Evolutionary conservation across 331 rosid genomes (phyloP), one percentile per base, ranked within the genome.

Genomic region (Saraca asoca): DNA sequence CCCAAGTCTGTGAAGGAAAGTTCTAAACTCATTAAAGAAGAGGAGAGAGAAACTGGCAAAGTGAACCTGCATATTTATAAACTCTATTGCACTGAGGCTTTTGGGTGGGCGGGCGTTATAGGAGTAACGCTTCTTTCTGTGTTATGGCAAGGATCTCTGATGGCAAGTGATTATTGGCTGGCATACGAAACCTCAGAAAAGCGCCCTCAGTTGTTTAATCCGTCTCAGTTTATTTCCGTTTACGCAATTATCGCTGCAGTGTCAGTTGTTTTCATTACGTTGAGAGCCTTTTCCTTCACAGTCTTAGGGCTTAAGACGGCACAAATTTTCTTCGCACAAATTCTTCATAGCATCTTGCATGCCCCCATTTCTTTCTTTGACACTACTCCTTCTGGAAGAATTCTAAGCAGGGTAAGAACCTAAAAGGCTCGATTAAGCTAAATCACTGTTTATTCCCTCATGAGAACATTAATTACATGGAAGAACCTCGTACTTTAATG

Each of bases 331-430:
- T 91, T 91, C 86, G 20, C 75, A 5, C 83, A 80, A 74, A 91
- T 89, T 69, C 86, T 91, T 52, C 56, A 73, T 59, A 74, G 95
- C 85, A 82, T 91, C 78, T 76, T 89, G 55, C 98, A 83, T 80
- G 98, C 98, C 35, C 98, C 98, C 69, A 89, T 91, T 92, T 80
- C 98, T 59, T 91, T 91, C 81, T 91, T 89, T 29, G 98, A 91
- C 72, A 88, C 98, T 11, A 91, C 98, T 15, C 98, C 98, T 69
- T 91, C 98, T 0, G 96, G 98, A 41, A 80, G 95, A 79, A 79
- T 91, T 72, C 81, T 91, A 33, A 91, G 96, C 64, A 79, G 98
- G 84, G 98, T 91, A 81, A 75, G 89, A 46, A 70, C 52, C 51
- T 20, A 6, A 39, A 62, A 34, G 44, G 52, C 50, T 45, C 39